phyloP scores from a whole-genome alignment of 148 eudicot species.

The Rhododendron simsii region DNA sequence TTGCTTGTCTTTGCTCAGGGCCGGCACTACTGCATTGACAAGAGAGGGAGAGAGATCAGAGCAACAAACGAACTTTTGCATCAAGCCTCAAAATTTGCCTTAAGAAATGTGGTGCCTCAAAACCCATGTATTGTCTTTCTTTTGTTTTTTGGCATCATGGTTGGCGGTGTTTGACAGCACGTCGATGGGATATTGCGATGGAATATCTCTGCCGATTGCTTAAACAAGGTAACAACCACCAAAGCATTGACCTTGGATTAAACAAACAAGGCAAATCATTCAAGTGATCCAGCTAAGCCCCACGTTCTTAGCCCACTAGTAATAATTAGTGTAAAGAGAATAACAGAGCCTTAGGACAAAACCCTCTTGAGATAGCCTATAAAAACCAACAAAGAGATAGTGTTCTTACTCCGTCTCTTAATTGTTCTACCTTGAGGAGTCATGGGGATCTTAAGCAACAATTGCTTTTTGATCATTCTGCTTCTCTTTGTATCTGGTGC shows the following conservation, averaged over 20 bases:
- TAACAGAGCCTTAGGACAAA: not conserved
- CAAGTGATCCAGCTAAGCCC: not conserved
- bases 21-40: too few relatives aligned
- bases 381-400: not conserved
- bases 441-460: constrained; percentile 14
- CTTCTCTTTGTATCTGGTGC: constrained; percentile 12
- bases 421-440: not conserved
- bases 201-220: not conserved
- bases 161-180: not conserved
- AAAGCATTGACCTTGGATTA: constrained; percentile 16
- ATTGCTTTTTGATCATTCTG: constrained; percentile 19
- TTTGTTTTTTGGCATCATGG: not conserved
- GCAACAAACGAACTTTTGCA: too few relatives aligned
- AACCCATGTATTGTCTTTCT: not conserved
- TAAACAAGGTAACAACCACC: constrained; percentile 11
- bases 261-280: not conserved
- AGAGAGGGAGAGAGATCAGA: not conserved
- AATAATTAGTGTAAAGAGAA: not conserved
- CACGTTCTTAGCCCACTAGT: not conserved
- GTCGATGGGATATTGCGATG: not conserved
- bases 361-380: not conserved
- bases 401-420: not conserved
- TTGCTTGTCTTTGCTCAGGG: too few relatives aligned
- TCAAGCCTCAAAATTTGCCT: too few relatives aligned
- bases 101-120: not conserved